Conservation (phyloP, 148 eudicot genomes). For the Tetragonia tetragonoides region DNA sequence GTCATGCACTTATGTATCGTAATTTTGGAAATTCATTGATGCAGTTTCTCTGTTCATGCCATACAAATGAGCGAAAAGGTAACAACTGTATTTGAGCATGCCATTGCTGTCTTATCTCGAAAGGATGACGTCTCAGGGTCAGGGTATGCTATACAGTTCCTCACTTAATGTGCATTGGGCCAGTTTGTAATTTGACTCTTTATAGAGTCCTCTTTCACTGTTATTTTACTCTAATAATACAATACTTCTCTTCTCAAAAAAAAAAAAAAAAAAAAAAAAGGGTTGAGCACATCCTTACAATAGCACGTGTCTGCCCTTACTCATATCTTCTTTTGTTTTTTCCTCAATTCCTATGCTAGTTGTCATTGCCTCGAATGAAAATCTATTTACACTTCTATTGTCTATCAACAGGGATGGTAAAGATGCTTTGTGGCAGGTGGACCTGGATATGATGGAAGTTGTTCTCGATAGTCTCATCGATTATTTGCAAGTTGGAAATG, state of each 20-base stretch:
- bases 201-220: too few species aligned
- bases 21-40: constrained; percentile 19
- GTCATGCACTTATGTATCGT: constrained; percentile 5
- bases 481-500: constrained; percentile 75
- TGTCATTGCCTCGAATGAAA: constrained; percentile 2
- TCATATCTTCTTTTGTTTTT: not conserved
- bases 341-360: not conserved
- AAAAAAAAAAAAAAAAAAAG: too few species aligned
- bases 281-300: too few species aligned
- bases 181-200: too few species aligned
- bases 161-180: not conserved
- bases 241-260: too few species aligned
- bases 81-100: constrained; percentile 80
- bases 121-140: constrained; percentile 57
- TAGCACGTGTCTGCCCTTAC: not conserved
- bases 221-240: too few species aligned
- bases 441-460: constrained; percentile 82
- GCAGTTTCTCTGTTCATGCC: constrained; percentile 95
- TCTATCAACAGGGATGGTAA: constrained; percentile 46
- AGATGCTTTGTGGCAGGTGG: constrained; percentile 80
- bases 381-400: constrained; percentile 5
- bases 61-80: constrained; percentile 87
- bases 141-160: constrained; percentile 37
- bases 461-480: constrained; percentile 77
- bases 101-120: constrained; percentile 72